Evolutionary conservation across 306 rosid genomes (phyloP).

Genomic region (Ochetophila trinervis): DNA sequence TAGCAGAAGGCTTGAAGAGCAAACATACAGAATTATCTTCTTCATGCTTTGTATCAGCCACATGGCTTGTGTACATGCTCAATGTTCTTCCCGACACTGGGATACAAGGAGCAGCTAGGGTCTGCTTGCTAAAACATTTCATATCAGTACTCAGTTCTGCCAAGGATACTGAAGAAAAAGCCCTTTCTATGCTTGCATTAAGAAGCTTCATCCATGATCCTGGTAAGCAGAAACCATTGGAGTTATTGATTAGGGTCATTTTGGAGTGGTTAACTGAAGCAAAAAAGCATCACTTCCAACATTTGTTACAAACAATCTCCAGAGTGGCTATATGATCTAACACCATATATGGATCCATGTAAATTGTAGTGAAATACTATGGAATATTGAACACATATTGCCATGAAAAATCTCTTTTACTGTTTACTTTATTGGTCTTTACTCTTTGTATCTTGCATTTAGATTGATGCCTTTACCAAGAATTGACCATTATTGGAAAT

Average conservation of each 20-base stretch:
- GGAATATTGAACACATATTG: too few species aligned
- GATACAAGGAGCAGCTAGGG: conserved; percentile 67
- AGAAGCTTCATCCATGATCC: conserved; percentile 65
- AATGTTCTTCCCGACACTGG: conserved; percentile 83
- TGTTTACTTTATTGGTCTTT: too few species aligned
- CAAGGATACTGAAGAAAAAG: conserved; percentile 59
- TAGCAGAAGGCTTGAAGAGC: conserved; percentile 83
- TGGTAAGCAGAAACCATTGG: conserved; percentile 38
- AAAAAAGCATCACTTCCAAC: too few species aligned
- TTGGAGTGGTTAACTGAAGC: too few species aligned
- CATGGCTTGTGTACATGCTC: conserved; percentile 84
- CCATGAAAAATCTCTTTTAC: too few species aligned
- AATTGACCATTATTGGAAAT: conserved; percentile 15
- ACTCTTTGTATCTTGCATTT: too few species aligned
- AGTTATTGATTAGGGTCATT: too few species aligned
- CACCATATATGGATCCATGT: too few species aligned
- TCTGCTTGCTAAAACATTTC: conserved; percentile 66
- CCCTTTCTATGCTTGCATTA: conserved; percentile 79
- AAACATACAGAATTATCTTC: conserved; percentile 53
- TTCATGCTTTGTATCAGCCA: conserved; percentile 70
- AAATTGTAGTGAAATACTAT: too few species aligned
- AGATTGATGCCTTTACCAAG: too few species aligned
- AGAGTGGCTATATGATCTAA: too few species aligned
- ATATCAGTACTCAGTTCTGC: conserved; percentile 65
- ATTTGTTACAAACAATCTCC: too few species aligned